Base-by-base conservation (phyloP, 345 rosid genomes). In the Gossypium sturtianum region DNA sequence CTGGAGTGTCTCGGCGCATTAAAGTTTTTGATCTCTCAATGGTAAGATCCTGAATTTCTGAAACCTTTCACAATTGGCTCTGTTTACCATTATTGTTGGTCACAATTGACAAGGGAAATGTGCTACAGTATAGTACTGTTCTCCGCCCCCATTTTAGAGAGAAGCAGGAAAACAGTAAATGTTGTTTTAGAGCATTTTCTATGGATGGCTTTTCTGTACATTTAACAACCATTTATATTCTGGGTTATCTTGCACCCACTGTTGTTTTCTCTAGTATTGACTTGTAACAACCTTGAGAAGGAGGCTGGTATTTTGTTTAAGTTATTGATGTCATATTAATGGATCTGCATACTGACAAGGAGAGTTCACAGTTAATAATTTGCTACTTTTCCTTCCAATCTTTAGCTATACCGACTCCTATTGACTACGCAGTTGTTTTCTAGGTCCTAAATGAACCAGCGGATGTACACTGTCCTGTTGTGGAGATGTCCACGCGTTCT, bases 401-500 rank as follows among this genome's bases (percentile, higher is more conserved):
- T 20, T 19, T 57, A 44, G 66, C 44, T 23, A 59, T 43, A 23
- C 52, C 15, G 10, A 34, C 23, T 48, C 56, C 58, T 6, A 3
- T 53, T 52, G 1, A 25, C 41, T 7, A 47, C 75, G 25, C 74
- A 29, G 10, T 77, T 79, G 58, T 43, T 81, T 81, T 85, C 63
- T 82, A 93, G 98, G 98, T 93, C 82, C 93, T 89, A 49, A 93
- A 91, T 76, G 90, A 88, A 82, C 89, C 86, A 48, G 84, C 82
- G 52, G 97, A 91, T 62, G 86, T 86, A 57, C 96, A 91, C 66
- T 89, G 91, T 82, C 97, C 99, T 65, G 88, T 93, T 74, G 96
- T 88, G 84, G 98, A 93, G 86, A 95, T 95, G 97, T 71, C 97
- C 74, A 93, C 99, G 2, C 94, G 97, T 77, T 95, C 98, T 72